Evolutionary conservation across 2,329 filamentous ascomycete genomes (phyloP).

Genomic region (Arthrobotrys pseudoclavata): DNA sequence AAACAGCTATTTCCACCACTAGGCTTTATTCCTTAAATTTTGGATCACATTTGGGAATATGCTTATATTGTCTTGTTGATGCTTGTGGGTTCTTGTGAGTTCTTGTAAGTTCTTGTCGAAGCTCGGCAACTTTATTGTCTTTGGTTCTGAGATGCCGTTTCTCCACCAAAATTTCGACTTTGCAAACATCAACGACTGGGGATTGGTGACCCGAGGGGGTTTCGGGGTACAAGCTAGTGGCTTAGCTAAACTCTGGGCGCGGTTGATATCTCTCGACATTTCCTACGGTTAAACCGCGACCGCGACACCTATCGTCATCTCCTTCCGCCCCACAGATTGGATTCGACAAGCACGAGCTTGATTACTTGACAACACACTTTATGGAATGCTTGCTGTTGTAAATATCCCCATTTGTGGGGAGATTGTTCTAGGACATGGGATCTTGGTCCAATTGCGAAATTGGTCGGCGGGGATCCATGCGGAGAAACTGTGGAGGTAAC

Average conservation of each 20-base stretch:
- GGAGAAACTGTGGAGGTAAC: constrained; percentile 51
- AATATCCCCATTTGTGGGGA: constrained; percentile 6
- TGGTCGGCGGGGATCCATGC: constrained; percentile 38
- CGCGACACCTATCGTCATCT: constrained; percentile 5
- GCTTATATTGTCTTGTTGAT: constrained; percentile 58
- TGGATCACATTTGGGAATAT: constrained; percentile 15
- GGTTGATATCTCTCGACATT: background rate
- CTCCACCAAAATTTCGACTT: background rate
- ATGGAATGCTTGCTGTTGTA: constrained; percentile 19
- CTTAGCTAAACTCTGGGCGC: constrained; percentile 10
- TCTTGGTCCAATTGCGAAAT: background rate
- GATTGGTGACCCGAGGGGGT: constrained; percentile 14
- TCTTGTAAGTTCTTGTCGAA: constrained; percentile 44
- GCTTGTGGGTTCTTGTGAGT: constrained; percentile 42
- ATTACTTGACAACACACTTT: constrained; percentile 27
- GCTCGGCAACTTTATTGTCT: constrained; percentile 34
- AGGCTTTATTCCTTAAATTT: constrained; percentile 36
- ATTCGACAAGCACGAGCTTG: background rate
- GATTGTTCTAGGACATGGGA: constrained; percentile 24
- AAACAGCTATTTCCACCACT: constrained; percentile 50
- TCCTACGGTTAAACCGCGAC: constrained; percentile 23
- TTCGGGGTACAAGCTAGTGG: constrained; percentile 1
- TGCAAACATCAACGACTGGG: background rate
- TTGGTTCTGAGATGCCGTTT: background rate
- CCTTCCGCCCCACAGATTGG: background rate